Evolutionary conservation across 2,329 filamentous ascomycete genomes (phyloP), one percentile per base, ranked within the genome.

Genomic region (Clarireedia monteithiana): DNA sequence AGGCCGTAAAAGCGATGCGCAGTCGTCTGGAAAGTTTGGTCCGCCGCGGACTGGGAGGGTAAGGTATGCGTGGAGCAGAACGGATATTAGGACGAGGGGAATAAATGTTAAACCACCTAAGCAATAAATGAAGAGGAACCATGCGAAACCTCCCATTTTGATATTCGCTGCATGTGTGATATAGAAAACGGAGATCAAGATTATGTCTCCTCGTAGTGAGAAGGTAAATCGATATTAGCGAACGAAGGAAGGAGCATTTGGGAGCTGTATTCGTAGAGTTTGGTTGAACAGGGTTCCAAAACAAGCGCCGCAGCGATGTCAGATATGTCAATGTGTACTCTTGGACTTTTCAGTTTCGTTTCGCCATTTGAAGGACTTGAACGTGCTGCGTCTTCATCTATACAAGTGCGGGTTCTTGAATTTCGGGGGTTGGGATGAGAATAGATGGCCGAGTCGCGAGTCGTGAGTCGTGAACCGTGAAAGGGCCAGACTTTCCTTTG

Each of bases 81-180:
- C 65, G 48, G 80, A 71, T 47, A 74, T 68, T 52, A 91, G 60
- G 58, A 91, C 65, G 3, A 95, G 75, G 30, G 91, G 91, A 57
- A 96, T 69, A 69, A 96, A 92, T 57, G 91, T 96, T 68, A 96
- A 70, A 66, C 91, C 92, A 72, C 91, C 91, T 58, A 95, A 73
- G 62, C 95, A 70, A 77, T 96, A 96, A 70, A 87, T 80, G 67
- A 87, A 71, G 62, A 95, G 75, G 67, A 92, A 84, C 64, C 72
- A 72, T 56, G 61, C 30, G 53, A 66, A 40, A 60, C 59, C 57
- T 30, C 58, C 60, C 65, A 67, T 67, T 36, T 50, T 65, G 54
- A 40, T 60, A 58, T 63, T 34, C 27, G 36, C 53, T 55, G 40
- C 46, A 50, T 44, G 36, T 50, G 39, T 44, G 50, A 26, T 24